Base-by-base conservation (phyloP, 2,329 filamentous ascomycete genomes). In the Penicillium sp. region DNA sequence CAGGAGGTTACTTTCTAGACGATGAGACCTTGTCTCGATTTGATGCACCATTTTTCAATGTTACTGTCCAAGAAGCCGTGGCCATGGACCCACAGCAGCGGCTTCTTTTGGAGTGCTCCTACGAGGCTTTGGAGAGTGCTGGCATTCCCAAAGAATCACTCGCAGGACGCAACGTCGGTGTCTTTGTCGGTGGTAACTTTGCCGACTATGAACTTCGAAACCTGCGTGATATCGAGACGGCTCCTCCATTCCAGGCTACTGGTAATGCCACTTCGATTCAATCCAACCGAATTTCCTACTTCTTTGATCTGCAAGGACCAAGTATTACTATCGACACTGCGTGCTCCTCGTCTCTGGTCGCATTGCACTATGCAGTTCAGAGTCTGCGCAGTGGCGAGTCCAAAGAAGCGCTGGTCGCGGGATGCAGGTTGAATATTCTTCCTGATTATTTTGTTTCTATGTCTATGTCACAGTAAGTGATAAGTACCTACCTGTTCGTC, bases 221-320 rank as follows among this genome's bases (percentile, higher is more conserved):
- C 42, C 27, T 60, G 22, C 62, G 61, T 4, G 64, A 68, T 54
- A 55, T 59, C 9, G 63, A 67, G 37, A 66, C 62, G 4, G 46
- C 53, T 6, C 64, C 64, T 6, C 55, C 49, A 7, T 61, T 58
- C 26, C 59, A 66, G 47, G 61, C 62, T 5, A 66, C 63, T 0
- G 67, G 66, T 2, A 63, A 61, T 50, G 61, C 62, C 0, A 14
- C 56, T 22, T 57, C 64, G 0, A 54, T 69, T 8, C 58, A 63
- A 44, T 61, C 65, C 14, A 69, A 69, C 44, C 61, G 67, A 7
- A 64, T 71, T 25, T 67, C 62, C 4, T 66, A 70, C 44, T 70
- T 67, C 53, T 68, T 69, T 20, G 58, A 70, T 40, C 49, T 69
- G 22, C 56, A 59, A 27, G 71, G 70, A 3, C 68, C 65, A 1